Conservation (phyloP, 106 monocot species). For the Dactylorhiza incarnata region DNA sequence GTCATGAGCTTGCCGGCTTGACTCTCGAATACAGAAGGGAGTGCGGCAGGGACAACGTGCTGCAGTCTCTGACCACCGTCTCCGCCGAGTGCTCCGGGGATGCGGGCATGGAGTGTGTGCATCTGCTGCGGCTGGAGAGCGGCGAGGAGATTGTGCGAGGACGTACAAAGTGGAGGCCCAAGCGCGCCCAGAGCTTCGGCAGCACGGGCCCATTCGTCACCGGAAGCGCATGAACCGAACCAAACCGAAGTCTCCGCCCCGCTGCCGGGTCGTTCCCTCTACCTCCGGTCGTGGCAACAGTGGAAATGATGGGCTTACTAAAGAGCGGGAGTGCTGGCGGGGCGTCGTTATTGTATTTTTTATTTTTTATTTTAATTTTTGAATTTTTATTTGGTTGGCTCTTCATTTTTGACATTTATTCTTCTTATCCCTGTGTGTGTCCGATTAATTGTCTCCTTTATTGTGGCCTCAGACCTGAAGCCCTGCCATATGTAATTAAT, state of each 20-base stretch:
- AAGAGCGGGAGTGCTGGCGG: background rate
- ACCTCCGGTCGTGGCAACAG: background rate
- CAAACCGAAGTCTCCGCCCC: background rate
- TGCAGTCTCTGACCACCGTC: conserved; percentile 59
- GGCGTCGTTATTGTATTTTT: background rate
- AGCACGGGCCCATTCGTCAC: background rate
- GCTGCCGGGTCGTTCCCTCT: background rate
- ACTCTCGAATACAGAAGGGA: conserved; percentile 56
- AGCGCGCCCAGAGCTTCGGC: background rate
- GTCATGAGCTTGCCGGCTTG: conserved; percentile 42
- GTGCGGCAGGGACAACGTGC: conserved; percentile 43
- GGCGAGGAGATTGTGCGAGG: conserved; percentile 71
- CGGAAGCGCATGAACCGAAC: background rate
- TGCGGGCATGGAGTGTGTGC: conserved; percentile 34
- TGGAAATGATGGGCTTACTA: background rate
- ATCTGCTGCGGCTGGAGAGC: conserved; percentile 56
- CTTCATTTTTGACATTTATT: background rate
- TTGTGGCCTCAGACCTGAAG: background rate
- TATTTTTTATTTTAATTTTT: background rate
- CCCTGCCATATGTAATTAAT: background rate
- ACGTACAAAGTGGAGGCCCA: conserved; percentile 67
- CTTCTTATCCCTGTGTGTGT: background rate
- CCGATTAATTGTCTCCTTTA: background rate
- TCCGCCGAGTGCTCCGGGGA: conserved; percentile 20
- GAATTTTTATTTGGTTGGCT: no score